Evolutionary conservation across 352 stramenopile genomes (phyloP).

Genomic region (Stramenopiles sp.): DNA sequence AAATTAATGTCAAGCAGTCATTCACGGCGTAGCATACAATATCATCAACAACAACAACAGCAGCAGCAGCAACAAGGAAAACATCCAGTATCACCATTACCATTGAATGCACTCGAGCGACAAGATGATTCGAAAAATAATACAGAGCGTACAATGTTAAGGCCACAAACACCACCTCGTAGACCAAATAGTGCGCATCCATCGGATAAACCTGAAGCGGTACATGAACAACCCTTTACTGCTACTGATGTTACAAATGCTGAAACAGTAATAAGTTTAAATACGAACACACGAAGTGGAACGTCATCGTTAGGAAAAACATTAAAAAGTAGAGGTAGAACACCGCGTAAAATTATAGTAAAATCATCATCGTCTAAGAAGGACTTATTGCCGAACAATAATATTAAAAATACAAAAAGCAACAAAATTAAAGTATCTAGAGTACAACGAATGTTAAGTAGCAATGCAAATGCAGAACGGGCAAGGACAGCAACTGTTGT

Average conservation of each 20-base stretch:
- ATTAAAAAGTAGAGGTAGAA: too few relatives aligned
- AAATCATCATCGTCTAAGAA: neutral
- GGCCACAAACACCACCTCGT: neutral
- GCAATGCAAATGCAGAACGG: neutral
- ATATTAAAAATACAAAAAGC: neutral
- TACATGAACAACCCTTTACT: neutral
- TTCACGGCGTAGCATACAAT: neutral
- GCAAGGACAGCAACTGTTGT: neutral
- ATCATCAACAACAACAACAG: neutral
- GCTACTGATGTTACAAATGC: too few relatives aligned
- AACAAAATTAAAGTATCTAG: neutral
- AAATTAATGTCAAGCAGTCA: neutral
- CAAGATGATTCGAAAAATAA: too few relatives aligned
- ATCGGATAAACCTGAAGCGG: neutral
- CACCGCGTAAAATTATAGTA: neutral
- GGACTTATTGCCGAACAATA: too few relatives aligned
- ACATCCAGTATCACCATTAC: neutral
- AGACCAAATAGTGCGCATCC: neutral
- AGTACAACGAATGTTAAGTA: neutral
- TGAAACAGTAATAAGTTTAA: too few relatives aligned
- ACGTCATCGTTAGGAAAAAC: too few relatives aligned
- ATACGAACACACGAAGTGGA: too few relatives aligned
- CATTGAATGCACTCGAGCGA: neutral
- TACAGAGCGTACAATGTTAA: neutral
- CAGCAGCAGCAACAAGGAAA: too few relatives aligned